These are phyloP conservation scores for Paecilomyces sp. DNA, from an alignment of 2,329 filamentous ascomycete genomes.

Conservation along the genomic window DNA sequence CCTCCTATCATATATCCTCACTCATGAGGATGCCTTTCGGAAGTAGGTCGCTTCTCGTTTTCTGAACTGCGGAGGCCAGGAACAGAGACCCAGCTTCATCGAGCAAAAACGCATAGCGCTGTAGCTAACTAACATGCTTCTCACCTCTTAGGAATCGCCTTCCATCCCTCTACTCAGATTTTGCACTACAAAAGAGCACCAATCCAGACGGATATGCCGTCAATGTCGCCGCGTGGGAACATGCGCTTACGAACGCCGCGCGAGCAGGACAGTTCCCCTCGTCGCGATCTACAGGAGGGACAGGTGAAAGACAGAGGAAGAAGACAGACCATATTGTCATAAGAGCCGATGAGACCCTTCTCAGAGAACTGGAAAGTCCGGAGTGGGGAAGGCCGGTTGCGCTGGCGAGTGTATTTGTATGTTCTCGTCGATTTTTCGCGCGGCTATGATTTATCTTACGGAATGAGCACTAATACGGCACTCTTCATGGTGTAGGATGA, in stretches of 20 bases:
- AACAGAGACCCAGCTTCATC: background rate
- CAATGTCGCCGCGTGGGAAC: constrained; percentile 73
- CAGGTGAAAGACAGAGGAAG: constrained; percentile 8
- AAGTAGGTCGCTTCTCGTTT: constrained; percentile 38
- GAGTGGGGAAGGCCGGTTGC: constrained; percentile 77
- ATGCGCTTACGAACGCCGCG: constrained; percentile 63
- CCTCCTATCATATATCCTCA: constrained; percentile 59
- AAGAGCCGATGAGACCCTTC: constrained; percentile 54
- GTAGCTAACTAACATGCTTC: constrained; percentile 1
- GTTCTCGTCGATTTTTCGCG: constrained; percentile 11
- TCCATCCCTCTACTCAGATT: constrained; percentile 83
- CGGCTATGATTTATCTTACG: background rate
- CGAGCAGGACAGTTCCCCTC: constrained; percentile 52
- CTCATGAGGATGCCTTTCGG: constrained; percentile 55
- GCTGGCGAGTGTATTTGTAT: constrained; percentile 65
- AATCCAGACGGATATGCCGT: constrained; percentile 82
- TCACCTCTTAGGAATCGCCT: constrained; percentile 57
- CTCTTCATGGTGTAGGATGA: constrained; percentile 46
- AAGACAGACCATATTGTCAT: constrained; percentile 45
- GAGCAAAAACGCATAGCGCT: background rate
- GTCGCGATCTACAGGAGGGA: constrained; percentile 3
- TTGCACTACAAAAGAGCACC: constrained; percentile 62
- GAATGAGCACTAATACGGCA: background rate
- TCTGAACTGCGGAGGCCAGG: background rate
- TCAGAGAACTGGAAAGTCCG: constrained; percentile 64